Base-by-base conservation (phyloP, 2,329 filamentous ascomycete genomes). In the Onygenales sp. region DNA sequence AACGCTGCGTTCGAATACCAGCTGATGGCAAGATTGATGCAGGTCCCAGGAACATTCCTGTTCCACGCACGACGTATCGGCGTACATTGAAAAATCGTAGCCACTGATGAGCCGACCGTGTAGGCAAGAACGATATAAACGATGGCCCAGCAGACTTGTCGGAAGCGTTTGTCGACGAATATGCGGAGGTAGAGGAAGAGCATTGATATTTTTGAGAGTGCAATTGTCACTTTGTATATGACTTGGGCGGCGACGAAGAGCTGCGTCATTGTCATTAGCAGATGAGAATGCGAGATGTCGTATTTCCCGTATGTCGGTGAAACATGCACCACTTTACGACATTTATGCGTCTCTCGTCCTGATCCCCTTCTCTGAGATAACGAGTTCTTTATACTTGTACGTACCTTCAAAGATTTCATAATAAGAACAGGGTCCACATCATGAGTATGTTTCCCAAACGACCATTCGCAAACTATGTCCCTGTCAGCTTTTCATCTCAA, bases 161-260 rank as follows among this genome's bases (percentile, higher is more conserved):
- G 69, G 58, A 80, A 79, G 63, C 68, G 72, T 43, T 56, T 44
- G 33, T 51, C 65, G 27, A 75, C 65, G 53, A 81, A 81, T 49
- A 80, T 78, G 27, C 77, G 75, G 21, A 78, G 74, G 58, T 80
- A 82, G 14, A 81, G 70, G 4, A 78, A 64, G 6, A 80, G 61
- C 50, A 80, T 77, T 2, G 78, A 79, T 2, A 72, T 63, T 58
- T 81, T 81, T 2, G 76, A 78, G 35, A 78, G 64, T 59, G 76
- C 78, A 54, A 80, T 75, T 43, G 75, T 75, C 56, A 78, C 63
- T 58, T 80, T 80, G 64, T 81, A 81, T 54, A 78, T 74, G 50
- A 76, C 73, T 57, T 80, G 77, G 2, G 75, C 71, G 33, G 76
- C 62, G 55, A 75, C 79, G 61, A 78, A 80, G 14, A 73, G 61